phyloP scores from a whole-genome alignment of 1,139 yeast species.

The Suhomyces atakaporum region DNA sequence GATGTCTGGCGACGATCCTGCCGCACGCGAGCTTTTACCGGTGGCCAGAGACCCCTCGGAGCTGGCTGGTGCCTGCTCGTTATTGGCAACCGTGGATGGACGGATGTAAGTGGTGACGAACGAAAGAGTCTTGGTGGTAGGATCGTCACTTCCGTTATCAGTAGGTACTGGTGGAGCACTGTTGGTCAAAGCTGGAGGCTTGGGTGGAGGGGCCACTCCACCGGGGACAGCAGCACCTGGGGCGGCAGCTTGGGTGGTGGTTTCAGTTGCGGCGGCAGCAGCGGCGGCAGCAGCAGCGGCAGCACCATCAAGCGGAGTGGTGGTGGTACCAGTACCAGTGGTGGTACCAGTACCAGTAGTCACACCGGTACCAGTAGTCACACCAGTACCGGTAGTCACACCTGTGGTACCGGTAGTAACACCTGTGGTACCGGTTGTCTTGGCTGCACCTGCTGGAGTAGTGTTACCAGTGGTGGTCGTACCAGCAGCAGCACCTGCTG shows the following conservation, averaged over 20 bases:
- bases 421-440: no score
- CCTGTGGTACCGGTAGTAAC: conserved; percentile 10
- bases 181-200: conserved; percentile 11
- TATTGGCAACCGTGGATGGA: conserved; percentile 3
- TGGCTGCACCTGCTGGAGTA: conserved; percentile 20
- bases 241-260: conserved; percentile 17
- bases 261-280: conserved; percentile 16
- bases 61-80: neutral
- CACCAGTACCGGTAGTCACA: conserved; percentile 9
- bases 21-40: no score
- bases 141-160: conserved; percentile 17
- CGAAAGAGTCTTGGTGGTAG: conserved; percentile 18
- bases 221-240: conserved; percentile 17
- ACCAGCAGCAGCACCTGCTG: conserved; percentile 13
- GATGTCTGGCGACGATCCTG: no score
- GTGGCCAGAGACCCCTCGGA: conserved; percentile 1
- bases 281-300: conserved; percentile 14
- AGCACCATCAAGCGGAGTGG: conserved; percentile 13
- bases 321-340: conserved; percentile 16
- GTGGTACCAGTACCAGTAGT: conserved; percentile 13
- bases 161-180: conserved; percentile 16
- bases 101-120: conserved; percentile 16
- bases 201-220: conserved; percentile 19
- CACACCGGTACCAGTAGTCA: conserved; percentile 7
- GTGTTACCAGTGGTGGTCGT: conserved; percentile 13